Evolutionary conservation across 164 flowering plant species (phyloP), one percentile per base, ranked within the genome.

Genomic region (Vitis rotundifolia): DNA sequence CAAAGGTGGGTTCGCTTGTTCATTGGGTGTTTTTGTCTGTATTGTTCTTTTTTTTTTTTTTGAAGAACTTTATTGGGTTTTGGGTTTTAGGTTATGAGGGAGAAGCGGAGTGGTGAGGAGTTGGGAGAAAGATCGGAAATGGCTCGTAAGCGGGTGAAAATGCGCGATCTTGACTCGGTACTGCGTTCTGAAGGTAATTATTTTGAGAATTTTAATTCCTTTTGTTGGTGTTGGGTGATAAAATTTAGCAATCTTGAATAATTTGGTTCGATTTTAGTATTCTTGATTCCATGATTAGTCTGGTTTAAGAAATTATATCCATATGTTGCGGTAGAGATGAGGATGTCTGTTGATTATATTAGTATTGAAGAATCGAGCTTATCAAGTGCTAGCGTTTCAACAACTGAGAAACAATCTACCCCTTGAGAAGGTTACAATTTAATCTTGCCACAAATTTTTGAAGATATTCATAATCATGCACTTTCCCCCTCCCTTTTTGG

Each of bases 111-210:
- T 16, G 18, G 49, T 11, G 19, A 14, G 7, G 82, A 78, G 18
- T 61, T 72, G n/a, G 85, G 63, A 31, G 83, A 79, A 60, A 72
- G 69, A 48, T 47, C 74, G 1, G 85, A 74, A 11, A 50, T n/a
- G 55, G 31, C 15, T 18, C 68, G 71, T 0, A 88, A 86, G 81
- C 84, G 87, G 29, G 69, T 73, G 9, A 90, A 88, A 76, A 81
- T 84, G 82, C 53, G 85, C 68, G 87, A 87, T 86, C 85, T 83
- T 80, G 83, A 77, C 28, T 75, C 86, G 1, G 74, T 81, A 9
- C 62, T 79, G 26, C 75, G 76, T 0, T 76, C 83, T n/a, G 81
- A 84, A 77, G 89, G 90, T 86, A 66, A 44, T 8, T 55, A 19
- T 51, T 70, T 44, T 64, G 6, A 28, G 9, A 51, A 52, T 67